Base-by-base conservation (phyloP, 2,329 filamentous ascomycete genomes). In the Aspergillus tubingensis region DNA sequence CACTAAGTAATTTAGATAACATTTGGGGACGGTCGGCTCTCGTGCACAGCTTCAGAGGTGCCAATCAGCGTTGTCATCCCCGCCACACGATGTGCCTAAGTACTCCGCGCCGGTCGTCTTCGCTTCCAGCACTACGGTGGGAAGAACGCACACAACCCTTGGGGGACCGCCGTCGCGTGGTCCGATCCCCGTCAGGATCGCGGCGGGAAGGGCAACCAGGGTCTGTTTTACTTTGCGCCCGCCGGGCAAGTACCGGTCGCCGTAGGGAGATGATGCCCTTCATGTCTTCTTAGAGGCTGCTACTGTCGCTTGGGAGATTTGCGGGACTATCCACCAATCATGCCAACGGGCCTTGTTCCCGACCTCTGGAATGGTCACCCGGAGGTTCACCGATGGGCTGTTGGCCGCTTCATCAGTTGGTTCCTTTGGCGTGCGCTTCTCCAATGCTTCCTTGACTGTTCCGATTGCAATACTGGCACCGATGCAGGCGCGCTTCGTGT, bases 401-500 rank as follows among this genome's bases (percentile, higher is more conserved):
- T 43, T 7, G 3, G 17, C 25, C 17, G 58, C n/a, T 1, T 64
- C 36, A 36, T 58, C 2, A 23, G 54, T 27, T 32, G 56, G 54
- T 30, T 15, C 17, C 38, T 36, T 15, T 7, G 54, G 23, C 11
- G 41, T 36, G 17, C 15, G 57, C 15, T 51, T 57, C 36, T 79
- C 76, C 8, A 88, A 67, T 2, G 82, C 83, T 72, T 86, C 89
- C 68, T 83, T 84, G 51, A 90, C 73, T 1, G 80, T 81, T 23
- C 82, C 82, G 47, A 91, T 82, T 0, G 87, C 85, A 63, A 92
- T 83, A 5, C 86, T 86, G 0, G 88, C 82, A 8, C 86, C 86
- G 62, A 93, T 92, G 65, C 87, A 89, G n/a, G 89, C 86, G 68
- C 86, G 87, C 68, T 90, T 80, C 8, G 83, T 83, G 62, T 85